Evolutionary conservation across 805 yeast species (phyloP), one percentile per base, ranked within the genome.

Genomic region (Saturnispora dispora): DNA sequence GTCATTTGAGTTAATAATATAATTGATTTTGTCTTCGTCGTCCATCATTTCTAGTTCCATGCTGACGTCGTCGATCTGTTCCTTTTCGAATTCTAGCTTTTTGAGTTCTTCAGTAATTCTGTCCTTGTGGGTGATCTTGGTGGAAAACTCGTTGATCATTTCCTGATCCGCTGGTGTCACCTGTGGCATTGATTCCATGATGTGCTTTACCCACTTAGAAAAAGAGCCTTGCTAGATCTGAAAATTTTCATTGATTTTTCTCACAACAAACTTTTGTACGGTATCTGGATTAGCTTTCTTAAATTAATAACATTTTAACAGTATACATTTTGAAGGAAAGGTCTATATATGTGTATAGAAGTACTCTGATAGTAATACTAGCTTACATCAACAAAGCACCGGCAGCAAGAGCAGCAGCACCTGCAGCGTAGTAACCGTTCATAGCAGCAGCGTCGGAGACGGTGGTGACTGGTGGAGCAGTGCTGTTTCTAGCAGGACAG

Each of bases 91-190:
- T 58, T 75, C 71, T 54, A 74, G 71, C 50, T 69, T 68, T 20
- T 71, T 68, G 35, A 85, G 70, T 47, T 74, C 74, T 18, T 68
- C 75, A 32, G 75, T 71, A 13, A 82, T 64, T 18, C 74, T 73
- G 57, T 86, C 88, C 57, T 83, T 82, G 54, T 83, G 80, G 57
- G 82, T 73, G 53, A 89, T 87, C 55, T 89, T 73, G 45, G 89
- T 85, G 15, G 96, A 87, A 63, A 93, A 91, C 64, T 81, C 81
- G 68, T 91, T 93, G 71, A 91, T 91, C 63, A 79, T 79, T 63
- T 85, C 82, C 70, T 91, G 99, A 65, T 91, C 98, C 52, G 79
- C 87, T 84, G 88, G 82, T 27, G 75, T 68, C 25, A 85, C 95
- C 56, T 83, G 87, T 2, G 85, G 84, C 51, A 79, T 56, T 55